phyloP scores from a whole-genome alignment of 345 rosid genomes.

The Mangifera indica region DNA sequence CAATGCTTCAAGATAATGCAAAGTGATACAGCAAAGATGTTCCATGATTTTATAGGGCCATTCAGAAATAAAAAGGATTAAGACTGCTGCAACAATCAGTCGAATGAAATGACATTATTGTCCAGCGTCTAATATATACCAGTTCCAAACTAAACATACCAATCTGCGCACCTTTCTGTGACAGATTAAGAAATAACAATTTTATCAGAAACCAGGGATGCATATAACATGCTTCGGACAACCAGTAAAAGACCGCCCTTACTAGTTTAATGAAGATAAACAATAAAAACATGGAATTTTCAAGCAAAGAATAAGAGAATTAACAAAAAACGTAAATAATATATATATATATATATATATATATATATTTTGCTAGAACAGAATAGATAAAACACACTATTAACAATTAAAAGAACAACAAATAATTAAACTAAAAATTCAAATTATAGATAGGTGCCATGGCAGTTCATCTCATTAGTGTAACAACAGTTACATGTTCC shows the following conservation, averaged over 20 bases:
- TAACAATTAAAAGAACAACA: neutral
- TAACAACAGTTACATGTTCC: no score
- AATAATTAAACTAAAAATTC: neutral
- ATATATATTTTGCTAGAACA: neutral
- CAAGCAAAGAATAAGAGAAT: neutral
- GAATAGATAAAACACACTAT: neutral
- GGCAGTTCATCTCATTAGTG: neutral
- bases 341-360: no score
- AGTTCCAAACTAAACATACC: conserved; percentile 43
- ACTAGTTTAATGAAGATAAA: neutral
- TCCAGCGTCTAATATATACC: conserved; percentile 33
- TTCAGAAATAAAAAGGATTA: conserved; percentile 17
- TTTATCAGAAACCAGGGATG: conserved; percentile 16
- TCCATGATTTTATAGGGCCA: conserved; percentile 20
- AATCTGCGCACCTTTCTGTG: conserved; percentile 42
- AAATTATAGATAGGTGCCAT: neutral
- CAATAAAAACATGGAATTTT: neutral
- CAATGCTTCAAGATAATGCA: conserved; percentile 24
- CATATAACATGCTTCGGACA: neutral
- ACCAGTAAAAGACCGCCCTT: neutral
- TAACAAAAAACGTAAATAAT: neutral
- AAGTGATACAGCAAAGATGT: conserved; percentile 10
- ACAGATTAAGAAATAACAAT: conserved; percentile 29
- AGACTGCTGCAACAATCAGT: conserved; percentile 24
- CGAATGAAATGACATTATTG: conserved; percentile 26